Evolutionary conservation across 495 filamentous ascomycete species (phyloP).

Genomic region (Cladorrhinum samala): DNA sequence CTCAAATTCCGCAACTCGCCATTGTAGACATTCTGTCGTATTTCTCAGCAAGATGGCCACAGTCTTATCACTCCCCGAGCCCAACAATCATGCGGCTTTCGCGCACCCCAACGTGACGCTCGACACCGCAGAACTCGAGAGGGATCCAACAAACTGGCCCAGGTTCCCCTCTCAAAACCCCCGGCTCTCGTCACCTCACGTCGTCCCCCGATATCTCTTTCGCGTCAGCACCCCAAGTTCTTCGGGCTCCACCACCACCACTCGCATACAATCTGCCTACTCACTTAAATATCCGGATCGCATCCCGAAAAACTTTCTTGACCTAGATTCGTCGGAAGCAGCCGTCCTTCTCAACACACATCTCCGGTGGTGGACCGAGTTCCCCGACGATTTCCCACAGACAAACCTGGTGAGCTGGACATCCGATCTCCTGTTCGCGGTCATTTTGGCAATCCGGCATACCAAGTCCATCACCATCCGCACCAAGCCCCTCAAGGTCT

Average conservation of each 20-base stretch:
- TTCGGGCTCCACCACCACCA: neutral
- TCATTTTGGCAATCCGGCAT: neutral
- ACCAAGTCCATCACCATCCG: neutral
- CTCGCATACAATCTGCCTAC: neutral
- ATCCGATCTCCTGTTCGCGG: neutral
- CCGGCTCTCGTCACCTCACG: too few species aligned
- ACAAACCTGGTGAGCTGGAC: neutral
- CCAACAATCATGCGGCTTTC: too few species aligned
- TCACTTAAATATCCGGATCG: neutral
- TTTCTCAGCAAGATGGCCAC: too few species aligned
- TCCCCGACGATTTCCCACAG: neutral
- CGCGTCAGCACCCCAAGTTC: neutral
- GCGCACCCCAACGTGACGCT: too few species aligned
- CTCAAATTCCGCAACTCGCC: too few species aligned
- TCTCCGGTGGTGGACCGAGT: neutral
- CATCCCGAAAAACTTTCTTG: neutral
- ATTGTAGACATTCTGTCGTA: too few species aligned
- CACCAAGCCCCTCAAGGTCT: too few species aligned
- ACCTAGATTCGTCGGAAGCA: neutral
- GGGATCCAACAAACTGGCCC: too few species aligned
- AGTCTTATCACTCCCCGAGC: too few species aligned
- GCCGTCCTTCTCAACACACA: neutral
- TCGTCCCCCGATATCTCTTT: neutral
- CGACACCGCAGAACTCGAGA: too few species aligned
- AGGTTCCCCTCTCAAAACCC: too few species aligned